Evolutionary conservation across 495 filamentous ascomycete species (phyloP).

Genomic region (Rostrohypoxylon terebratum): DNA sequence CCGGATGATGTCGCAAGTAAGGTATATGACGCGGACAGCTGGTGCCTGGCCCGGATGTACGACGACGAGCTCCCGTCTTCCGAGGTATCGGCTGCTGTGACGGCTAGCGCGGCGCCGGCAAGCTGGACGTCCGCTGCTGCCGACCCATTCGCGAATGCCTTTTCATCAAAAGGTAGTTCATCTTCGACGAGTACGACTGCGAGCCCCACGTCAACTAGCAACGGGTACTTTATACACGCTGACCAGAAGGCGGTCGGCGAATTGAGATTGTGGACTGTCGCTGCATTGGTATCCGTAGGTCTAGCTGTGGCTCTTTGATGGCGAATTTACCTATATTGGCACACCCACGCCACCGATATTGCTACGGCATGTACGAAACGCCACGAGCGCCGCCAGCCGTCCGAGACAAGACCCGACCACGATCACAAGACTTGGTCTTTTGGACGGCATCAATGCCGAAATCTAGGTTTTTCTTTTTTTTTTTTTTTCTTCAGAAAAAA

Average conservation of each 20-base stretch:
- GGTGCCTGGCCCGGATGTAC: slow-evolving; percentile 37
- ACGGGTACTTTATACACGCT: not conserved
- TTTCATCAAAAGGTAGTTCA: slow-evolving; percentile 14
- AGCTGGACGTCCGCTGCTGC: slow-evolving; percentile 40
- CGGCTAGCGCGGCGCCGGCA: slow-evolving; percentile 35
- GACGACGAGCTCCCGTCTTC: slow-evolving; percentile 25
- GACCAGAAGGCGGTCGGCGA: not conserved
- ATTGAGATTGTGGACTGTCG: slow-evolving; percentile 25
- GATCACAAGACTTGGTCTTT: no score
- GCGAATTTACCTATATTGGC: no score
- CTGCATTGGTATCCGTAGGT: slow-evolving; percentile 20
- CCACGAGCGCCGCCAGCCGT: not conserved
- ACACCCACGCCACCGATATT: not conserved
- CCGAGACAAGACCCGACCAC: not conserved
- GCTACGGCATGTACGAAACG: not conserved
- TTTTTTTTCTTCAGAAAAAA: no score
- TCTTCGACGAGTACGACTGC: slow-evolving; percentile 16
- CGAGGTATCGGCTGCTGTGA: slow-evolving; percentile 25
- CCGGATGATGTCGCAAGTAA: slow-evolving; percentile 30
- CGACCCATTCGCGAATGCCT: slow-evolving; percentile 1
- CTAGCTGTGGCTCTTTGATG: slow-evolving; percentile 24
- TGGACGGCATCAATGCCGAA: not conserved
- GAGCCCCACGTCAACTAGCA: slow-evolving; percentile 23
- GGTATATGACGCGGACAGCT: slow-evolving; percentile 22
- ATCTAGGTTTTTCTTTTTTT: not conserved